These are phyloP conservation scores for Boletales sp. DNA, from an alignment of 768 basidiomycete genomes.

Conservation along the genomic window DNA sequence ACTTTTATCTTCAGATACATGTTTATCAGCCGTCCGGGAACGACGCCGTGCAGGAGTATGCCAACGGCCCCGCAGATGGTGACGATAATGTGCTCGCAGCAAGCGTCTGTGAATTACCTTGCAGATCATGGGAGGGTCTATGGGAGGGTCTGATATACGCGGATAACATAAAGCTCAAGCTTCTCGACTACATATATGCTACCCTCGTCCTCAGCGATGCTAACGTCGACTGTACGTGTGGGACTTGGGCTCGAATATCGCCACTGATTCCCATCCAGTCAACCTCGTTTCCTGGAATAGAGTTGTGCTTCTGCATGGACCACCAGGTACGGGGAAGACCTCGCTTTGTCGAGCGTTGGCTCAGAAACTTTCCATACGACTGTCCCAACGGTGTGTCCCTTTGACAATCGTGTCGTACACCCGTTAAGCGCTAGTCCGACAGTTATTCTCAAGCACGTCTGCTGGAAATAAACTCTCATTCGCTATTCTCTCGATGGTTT, in stretches of 20 bases:
- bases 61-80: constrained; percentile 53
- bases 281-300: constrained; percentile 96
- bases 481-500: constrained; percentile 98
- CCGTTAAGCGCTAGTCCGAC: constrained; percentile 3
- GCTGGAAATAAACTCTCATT: constrained; percentile 97
- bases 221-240: constrained; percentile 69
- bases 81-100: constrained; percentile 79
- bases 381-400: constrained; percentile 67
- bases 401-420: not conserved
- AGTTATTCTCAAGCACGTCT: constrained; percentile 87
- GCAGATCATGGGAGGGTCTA: constrained; percentile 78
- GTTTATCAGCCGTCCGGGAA: constrained; percentile 79
- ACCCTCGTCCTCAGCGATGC: constrained; percentile 92
- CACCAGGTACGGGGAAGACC: constrained; percentile 97
- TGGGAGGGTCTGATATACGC: constrained; percentile 92
- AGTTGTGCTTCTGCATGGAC: constrained; percentile 91
- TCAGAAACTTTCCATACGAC: constrained; percentile 89
- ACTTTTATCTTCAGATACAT: constrained; percentile 73
- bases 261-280: constrained; percentile 39
- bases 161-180: constrained; percentile 76
- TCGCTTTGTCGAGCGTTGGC: constrained; percentile 92
- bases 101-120: constrained; percentile 85
- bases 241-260: not conserved
- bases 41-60: constrained; percentile 72
- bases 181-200: constrained; percentile 93